Percentiles rank a stretch among this genome's conserved stretches.
Evolutionary conservation across 345 rosid genomes (phyloP).

Genomic region (Lumnitzera racemosa): DNA sequence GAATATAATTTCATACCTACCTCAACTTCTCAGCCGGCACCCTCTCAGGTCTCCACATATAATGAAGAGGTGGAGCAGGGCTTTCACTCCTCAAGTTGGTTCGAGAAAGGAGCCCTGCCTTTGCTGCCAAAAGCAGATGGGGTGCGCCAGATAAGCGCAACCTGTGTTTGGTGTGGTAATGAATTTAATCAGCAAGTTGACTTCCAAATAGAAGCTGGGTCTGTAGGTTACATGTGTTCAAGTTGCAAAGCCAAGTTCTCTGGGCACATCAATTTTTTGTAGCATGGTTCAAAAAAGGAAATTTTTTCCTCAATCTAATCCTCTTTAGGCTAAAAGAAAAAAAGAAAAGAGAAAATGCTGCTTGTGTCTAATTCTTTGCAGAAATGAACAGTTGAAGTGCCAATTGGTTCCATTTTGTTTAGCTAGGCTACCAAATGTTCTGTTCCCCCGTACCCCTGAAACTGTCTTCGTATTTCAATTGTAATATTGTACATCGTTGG

Average conservation of each 20-base stretch:
- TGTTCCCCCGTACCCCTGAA: too few relatives aligned
- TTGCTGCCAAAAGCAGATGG: constrained; percentile 30
- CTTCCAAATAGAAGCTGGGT: constrained; percentile 18
- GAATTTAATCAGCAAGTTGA: constrained; percentile 24
- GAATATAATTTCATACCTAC: constrained; percentile 31
- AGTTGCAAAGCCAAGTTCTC: constrained; percentile 37
- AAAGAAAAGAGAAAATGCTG: too few relatives aligned
- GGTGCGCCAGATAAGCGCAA: constrained; percentile 18
- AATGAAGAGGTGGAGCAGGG: constrained; percentile 24
- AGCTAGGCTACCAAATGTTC: too few relatives aligned
- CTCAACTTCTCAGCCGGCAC: constrained; percentile 16
- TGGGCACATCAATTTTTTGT: constrained; percentile 17
- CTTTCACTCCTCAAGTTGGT: constrained; percentile 29
- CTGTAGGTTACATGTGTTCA: constrained; percentile 28
- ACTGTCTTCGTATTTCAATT: too few relatives aligned
- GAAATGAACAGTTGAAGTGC: too few relatives aligned
- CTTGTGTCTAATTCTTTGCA: too few relatives aligned
- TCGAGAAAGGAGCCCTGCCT: constrained; percentile 39
- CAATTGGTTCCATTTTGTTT: too few relatives aligned
- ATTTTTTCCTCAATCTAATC: background rate
- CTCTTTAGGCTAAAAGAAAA: too few relatives aligned
- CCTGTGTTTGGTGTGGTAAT: constrained; percentile 39
- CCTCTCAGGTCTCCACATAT: constrained; percentile 18
- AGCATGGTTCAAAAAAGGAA: constrained; percentile 4
- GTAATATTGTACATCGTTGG: too few relatives aligned